phyloP scores from a whole-genome alignment of 192 early-diverging fungal genomes.

The Rhizophlyctis rosea region DNA sequence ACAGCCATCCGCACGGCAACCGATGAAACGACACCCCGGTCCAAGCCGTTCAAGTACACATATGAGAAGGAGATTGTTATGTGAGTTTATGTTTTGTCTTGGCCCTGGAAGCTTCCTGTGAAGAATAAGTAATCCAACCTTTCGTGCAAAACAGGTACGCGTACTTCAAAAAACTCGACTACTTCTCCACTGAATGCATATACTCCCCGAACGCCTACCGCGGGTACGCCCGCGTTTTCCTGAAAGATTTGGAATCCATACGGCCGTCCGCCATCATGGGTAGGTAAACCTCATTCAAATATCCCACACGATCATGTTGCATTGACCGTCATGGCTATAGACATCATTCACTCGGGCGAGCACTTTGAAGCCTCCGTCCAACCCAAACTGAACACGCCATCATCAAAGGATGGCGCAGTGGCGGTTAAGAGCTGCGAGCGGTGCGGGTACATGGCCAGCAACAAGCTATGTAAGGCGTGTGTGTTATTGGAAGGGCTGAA shows the following conservation, averaged over 20 bases:
- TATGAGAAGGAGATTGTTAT: conserved; percentile 99
- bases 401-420: conserved; percentile 26
- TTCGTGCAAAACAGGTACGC: conserved; percentile 58
- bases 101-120: neutral
- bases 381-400: conserved; percentile 30
- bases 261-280: conserved; percentile 84
- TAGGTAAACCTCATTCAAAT: conserved; percentile 32
- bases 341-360: conserved; percentile 95
- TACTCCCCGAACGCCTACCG: conserved; percentile 98
- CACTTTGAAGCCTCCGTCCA: conserved; percentile 50
- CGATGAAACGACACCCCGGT: conserved; percentile 74
- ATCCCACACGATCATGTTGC: conserved; percentile 1
- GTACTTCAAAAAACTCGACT: conserved; percentile 93
- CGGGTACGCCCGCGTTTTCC: conserved; percentile 88
- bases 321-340: conserved; percentile 36
- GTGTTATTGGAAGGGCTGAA: conserved; percentile 90
- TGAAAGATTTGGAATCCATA: conserved; percentile 92
- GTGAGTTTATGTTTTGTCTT: conserved; percentile 25
- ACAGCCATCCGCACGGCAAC: conserved; percentile 85
- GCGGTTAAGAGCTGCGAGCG: conserved; percentile 63
- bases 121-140: too few species aligned
- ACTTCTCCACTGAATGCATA: conserved; percentile 98
- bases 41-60: conserved; percentile 98
- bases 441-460: conserved; percentile 94
- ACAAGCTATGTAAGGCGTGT: conserved; percentile 92